Evolutionary conservation across 257 asterid species (phyloP), one percentile per base, ranked within the genome.

Genomic region (Solanum appendiculatum): DNA sequence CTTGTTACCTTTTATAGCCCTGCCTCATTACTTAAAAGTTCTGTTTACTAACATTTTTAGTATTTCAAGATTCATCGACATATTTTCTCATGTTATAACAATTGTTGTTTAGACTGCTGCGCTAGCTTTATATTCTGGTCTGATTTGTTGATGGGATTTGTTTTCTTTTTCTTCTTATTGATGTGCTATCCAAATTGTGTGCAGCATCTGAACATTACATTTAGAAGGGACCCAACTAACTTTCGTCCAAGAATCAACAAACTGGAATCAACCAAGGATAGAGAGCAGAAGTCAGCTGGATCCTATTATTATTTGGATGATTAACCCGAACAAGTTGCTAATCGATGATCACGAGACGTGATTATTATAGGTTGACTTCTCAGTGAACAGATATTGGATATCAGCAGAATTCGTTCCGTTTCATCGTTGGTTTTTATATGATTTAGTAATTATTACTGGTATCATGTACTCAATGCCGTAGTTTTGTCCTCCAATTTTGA

Each of bases 161-260:
- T 10, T 8, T 9, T 84, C 69, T 13, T 21, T 8, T 23, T 31
- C 29, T 25, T 82, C 25, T 66, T 31, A 56, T 66, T 31, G 68
- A 31, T 70, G 31, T 64, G 48, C 9, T 56, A 21, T 34, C 34
- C 3, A 46, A 64, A 44, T 34, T 40, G 29, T 82, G 20, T 92
- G 94, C 91, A 97, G 99, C 99, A 97, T 85, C 92, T 97, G 92
- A 96, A 97, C 86, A 96, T 97, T 84, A 97, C 99, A 40, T 96
- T 97, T 89, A 93, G 99, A 91, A 90, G 99, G 88, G 99, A 97
- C 90, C 99, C 99, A 25, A 96, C 99, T 69, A 97, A 97, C 89
- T 97, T 12, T 74, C 97, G 97, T 31, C 99, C 99, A 27, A 93
- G 99, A 90, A 97, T 97, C 93, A 97, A 97, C 93, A 96, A 96